Evolutionary conservation across 2,329 filamentous ascomycete species (phyloP).

Genomic region (Sporothrix euskadiensis): DNA sequence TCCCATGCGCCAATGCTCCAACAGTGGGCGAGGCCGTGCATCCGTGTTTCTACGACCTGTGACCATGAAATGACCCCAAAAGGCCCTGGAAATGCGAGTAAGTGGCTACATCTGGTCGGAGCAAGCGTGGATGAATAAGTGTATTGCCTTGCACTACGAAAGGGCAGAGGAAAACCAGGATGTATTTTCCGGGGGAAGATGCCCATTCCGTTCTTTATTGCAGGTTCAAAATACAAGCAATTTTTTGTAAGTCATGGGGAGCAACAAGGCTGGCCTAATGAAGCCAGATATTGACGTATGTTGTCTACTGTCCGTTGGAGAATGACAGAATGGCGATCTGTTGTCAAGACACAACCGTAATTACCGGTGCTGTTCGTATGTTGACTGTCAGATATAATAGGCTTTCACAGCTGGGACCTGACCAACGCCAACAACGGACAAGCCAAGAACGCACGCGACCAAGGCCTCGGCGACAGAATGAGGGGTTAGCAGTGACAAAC

Average conservation of each 20-base stretch:
- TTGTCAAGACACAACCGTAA: not conserved
- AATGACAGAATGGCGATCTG: not conserved
- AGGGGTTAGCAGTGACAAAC: not conserved
- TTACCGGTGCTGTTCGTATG: not conserved
- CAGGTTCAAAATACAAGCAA: not conserved
- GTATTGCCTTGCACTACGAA: not conserved
- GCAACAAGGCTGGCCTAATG: not conserved
- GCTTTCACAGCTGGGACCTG: not conserved
- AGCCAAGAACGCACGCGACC: slow-evolving; percentile 4
- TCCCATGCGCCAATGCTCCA: not conserved
- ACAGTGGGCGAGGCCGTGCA: not conserved
- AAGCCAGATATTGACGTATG: not conserved
- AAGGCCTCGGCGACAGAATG: slow-evolving; percentile 2
- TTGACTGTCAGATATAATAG: not conserved
- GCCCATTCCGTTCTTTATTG: not conserved
- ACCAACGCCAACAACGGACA: not conserved
- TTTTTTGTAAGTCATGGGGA: not conserved
- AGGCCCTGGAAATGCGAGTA: not conserved
- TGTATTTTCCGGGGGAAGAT: slow-evolving; percentile 15
- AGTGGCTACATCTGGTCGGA: not conserved
- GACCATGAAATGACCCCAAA: not conserved
- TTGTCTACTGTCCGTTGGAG: not conserved
- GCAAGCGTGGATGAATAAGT: not conserved
- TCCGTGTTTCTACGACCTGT: not conserved
- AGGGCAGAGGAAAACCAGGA: not conserved